Base-by-base conservation (phyloP, 306 rosid species). In the Spatholobus suberectus region DNA sequence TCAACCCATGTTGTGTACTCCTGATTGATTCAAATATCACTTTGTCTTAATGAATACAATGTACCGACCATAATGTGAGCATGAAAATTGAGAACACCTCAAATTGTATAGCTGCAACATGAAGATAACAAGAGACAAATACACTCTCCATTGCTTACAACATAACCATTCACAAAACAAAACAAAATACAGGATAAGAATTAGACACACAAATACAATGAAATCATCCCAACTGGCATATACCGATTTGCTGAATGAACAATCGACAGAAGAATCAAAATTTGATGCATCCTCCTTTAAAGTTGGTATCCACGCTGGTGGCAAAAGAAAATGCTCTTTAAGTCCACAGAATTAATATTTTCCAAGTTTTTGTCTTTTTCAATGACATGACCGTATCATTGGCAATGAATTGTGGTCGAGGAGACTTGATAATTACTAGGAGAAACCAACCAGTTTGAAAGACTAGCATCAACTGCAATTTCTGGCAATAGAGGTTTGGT, bases 371-470 rank as follows among this genome's bases (percentile, higher is more conserved):
- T 78, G 57, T 66, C 11, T 66, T 66, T 77, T 67, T 80, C 55
- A 51, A 59, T 20, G 32, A 21, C 83, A 70, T 12, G 55, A 49
- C 61, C 32, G 20, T 74, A 71, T 89, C 82, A 87, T 79, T 85
- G 88, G 73, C 90, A 89, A 73, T 78, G 89, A 70, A 83, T 84
- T 59, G 70, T 68, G 81, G 67, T 74, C 52, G 20, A 68, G 21
- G 84, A 78, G 79, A 71, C 87, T 75, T 46, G 52, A 73, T 57
- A 73, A 8, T 61, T 90, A n/a, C n/a, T n/a, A 18, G 84, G 85
- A 74, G 92, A 85, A 79, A 65, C 21, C 82, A 93, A 44, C 98
- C 99, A 96, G 86, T 86, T 91, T 63, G 99, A 89, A 76, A 96
- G 92, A 88, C 96, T 94, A 55, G 94, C 80, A 77, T 92, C 88